These are phyloP conservation scores for Jasminum sambac DNA, from an alignment of 257 asterid genomes.

Conservation along the genomic window DNA sequence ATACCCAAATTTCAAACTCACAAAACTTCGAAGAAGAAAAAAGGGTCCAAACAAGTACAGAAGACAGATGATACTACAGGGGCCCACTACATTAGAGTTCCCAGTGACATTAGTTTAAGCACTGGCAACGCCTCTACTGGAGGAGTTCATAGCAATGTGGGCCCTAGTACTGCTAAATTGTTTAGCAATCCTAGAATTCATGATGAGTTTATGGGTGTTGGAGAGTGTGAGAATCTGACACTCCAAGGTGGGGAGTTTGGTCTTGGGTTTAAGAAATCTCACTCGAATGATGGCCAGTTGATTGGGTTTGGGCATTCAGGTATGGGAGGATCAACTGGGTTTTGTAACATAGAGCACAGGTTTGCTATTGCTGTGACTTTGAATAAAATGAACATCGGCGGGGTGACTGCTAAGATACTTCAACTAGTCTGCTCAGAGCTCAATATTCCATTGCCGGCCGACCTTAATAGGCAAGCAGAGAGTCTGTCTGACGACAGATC, in stretches of 20 bases:
- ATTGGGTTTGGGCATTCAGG: conserved; percentile 96
- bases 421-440: conserved; percentile 88
- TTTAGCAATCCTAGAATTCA: conserved; percentile 62
- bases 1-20: conserved; percentile 58
- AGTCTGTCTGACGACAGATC: conserved; percentile 41
- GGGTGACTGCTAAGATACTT: conserved; percentile 74
- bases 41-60: conserved; percentile 25
- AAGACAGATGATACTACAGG: conserved; percentile 24
- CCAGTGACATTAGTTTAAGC: conserved; percentile 34
- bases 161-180: conserved; percentile 32
- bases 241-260: conserved; percentile 68
- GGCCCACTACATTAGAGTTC: conserved; percentile 43
- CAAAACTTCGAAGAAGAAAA: conserved; percentile 45
- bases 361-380: conserved; percentile 78
- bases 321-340: conserved; percentile 92
- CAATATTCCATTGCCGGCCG: conserved; percentile 72
- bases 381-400: conserved; percentile 80
- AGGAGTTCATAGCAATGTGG: conserved; percentile 10
- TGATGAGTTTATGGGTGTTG: conserved; percentile 74
- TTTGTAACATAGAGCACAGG: conserved; percentile 62
- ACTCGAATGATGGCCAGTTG: conserved; percentile 56
- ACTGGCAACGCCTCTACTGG: conserved; percentile 14
- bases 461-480: conserved; percentile 52
- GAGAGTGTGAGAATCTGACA: conserved; percentile 64
- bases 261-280: conserved; percentile 80